phyloP scores from a whole-genome alignment of 257 asterid genomes.

The Agastache rugosa region DNA sequence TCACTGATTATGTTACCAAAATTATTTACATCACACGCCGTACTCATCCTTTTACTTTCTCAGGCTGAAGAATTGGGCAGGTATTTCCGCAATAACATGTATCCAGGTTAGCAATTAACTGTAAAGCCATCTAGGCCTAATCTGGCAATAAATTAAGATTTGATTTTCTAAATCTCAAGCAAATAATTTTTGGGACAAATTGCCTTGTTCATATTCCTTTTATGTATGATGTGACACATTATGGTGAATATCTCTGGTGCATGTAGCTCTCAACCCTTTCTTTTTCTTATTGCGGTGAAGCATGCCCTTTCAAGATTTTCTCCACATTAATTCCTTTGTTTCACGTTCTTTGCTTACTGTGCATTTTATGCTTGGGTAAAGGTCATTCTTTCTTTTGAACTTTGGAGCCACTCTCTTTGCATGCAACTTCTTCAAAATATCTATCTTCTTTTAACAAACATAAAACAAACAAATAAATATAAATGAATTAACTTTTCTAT shows the following conservation, averaged over 20 bases:
- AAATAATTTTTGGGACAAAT: background rate
- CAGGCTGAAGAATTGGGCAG: constrained; percentile 99
- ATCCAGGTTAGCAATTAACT: constrained; percentile 75
- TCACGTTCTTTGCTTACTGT: background rate
- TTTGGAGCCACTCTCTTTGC: constrained; percentile 22
- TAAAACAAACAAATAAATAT: background rate
- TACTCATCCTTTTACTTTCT: constrained; percentile 40
- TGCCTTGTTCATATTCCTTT: constrained; percentile 8
- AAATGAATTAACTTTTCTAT: constrained; percentile 19
- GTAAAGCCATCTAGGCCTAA: constrained; percentile 13
- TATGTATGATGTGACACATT: constrained; percentile 14
- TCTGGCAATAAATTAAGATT: constrained; percentile 26
- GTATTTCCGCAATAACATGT: constrained; percentile 92
- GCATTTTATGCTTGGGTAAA: constrained; percentile 18
- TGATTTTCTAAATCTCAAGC: constrained; percentile 21
- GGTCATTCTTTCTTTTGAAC: constrained; percentile 22
- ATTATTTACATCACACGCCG: constrained; percentile 15
- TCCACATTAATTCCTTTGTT: constrained; percentile 1
- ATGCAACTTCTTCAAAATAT: constrained; percentile 10
- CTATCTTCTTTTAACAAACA: background rate
- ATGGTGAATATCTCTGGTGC: constrained; percentile 7
- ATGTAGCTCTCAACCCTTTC: constrained; percentile 25
- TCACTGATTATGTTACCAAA: constrained; percentile 15
- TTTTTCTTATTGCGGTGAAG: constrained; percentile 11
- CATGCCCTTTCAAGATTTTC: constrained; percentile 6